Percentiles rank a stretch among this genome's conserved stretches.
These are phyloP conservation scores for Rhizoclosmatium globosum DNA, from an alignment of 192 early-diverging fungal genomes.

Conservation along the genomic window DNA sequence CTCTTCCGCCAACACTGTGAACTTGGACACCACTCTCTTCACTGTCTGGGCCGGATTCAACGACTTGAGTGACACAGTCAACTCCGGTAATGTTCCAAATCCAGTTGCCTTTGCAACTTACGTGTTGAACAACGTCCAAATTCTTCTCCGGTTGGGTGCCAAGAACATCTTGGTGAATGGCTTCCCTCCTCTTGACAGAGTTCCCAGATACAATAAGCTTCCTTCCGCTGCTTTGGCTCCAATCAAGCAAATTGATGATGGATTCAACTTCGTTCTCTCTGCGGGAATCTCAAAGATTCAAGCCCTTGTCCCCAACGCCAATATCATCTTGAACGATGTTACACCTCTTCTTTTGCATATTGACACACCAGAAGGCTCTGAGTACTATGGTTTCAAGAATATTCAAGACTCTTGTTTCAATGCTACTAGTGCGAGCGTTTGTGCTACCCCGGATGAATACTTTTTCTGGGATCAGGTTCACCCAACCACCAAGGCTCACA, in stretches of 20 bases:
- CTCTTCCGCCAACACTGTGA: neutral
- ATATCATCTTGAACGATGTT: neutral
- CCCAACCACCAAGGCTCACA: slow-evolving; percentile 20
- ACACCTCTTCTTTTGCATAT: neutral
- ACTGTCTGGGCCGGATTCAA: slow-evolving; percentile 14
- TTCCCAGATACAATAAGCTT: neutral
- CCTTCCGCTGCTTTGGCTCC: neutral
- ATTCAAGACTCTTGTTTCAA: slow-evolving; percentile 7
- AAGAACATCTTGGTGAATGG: neutral
- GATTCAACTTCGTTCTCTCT: neutral
- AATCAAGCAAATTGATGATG: neutral
- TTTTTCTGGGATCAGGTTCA: slow-evolving; percentile 17
- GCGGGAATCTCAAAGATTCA: neutral
- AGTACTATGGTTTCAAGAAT: slow-evolving; percentile 8
- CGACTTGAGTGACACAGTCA: neutral
- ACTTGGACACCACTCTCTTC: slow-evolving; percentile 18
- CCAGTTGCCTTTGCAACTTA: neutral
- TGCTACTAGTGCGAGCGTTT: neutral
- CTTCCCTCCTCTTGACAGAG: neutral
- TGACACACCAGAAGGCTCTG: neutral
- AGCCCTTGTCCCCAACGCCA: neutral
- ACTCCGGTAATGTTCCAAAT: neutral
- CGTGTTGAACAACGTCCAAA: neutral
- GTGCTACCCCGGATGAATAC: slow-evolving; percentile 4
- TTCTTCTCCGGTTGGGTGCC: neutral